Percentiles rank a stretch among this genome's conserved stretches.
phyloP scores from a whole-genome alignment of 352 stramenopile genomes.

The Aphanomyces cochlioides region DNA sequence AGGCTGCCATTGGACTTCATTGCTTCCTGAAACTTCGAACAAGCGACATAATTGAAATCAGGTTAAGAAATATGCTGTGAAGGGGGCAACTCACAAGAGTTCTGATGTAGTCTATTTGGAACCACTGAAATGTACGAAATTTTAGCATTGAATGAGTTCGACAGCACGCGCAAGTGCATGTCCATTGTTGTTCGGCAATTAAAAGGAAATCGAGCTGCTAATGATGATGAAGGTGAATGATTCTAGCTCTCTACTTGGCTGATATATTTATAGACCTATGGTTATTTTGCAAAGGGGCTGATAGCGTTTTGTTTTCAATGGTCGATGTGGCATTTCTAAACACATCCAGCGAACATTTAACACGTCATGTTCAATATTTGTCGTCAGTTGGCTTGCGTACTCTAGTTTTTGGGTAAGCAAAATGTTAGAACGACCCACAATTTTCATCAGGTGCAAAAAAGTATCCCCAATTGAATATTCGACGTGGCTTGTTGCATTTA shows the following conservation, averaged over 20 bases:
- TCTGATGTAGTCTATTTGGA: conserved; percentile 67
- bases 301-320: conserved; percentile 66
- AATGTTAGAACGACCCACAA: background rate
- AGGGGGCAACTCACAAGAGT: background rate
- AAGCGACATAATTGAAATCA: conserved; percentile 13
- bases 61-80: background rate
- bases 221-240: conserved; percentile 31
- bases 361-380: conserved; percentile 78
- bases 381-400: conserved; percentile 83
- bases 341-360: conserved; percentile 3
- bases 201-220: background rate
- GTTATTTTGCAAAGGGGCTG: conserved; percentile 84
- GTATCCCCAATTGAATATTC: conserved; percentile 59
- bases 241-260: conserved; percentile 29
- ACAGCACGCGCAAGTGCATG: conserved; percentile 84
- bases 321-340: background rate
- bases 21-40: conserved; percentile 33
- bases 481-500: conserved; percentile 71
- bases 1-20: conserved; percentile 72
- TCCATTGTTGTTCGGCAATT: conserved; percentile 65
- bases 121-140: conserved; percentile 64
- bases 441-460: conserved; percentile 35
- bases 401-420: conserved; percentile 63
- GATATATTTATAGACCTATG: conserved; percentile 44
- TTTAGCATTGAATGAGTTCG: conserved; percentile 80